Evolutionary conservation across 2,329 filamentous ascomycete genomes (phyloP).

Genomic region (Calycina marina): DNA sequence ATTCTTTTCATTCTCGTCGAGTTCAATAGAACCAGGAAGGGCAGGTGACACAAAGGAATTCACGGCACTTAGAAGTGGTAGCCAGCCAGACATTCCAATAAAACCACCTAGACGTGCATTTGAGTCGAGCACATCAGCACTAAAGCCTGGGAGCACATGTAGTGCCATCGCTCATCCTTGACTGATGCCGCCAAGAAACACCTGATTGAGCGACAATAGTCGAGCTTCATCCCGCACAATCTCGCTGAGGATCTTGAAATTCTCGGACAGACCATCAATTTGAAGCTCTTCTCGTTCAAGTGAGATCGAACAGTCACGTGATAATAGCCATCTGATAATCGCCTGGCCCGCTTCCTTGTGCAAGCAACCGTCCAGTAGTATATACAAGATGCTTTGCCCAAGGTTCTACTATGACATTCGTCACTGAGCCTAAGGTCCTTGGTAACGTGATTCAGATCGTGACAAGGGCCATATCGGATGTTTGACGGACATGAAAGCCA

Average conservation of each 20-base stretch:
- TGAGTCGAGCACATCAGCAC: neutral
- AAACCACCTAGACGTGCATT: neutral
- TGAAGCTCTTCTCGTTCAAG: conserved; percentile 29
- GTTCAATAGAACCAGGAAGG: neutral
- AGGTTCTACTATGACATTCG: too few relatives aligned
- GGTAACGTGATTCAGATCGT: too few relatives aligned
- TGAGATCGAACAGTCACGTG: too few relatives aligned
- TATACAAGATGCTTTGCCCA: too few relatives aligned
- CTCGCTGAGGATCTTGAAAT: conserved; percentile 21
- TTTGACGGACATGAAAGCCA: too few relatives aligned
- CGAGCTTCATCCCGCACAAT: conserved; percentile 25
- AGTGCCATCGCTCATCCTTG: neutral
- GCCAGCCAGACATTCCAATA: neutral
- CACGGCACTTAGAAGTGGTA: neutral
- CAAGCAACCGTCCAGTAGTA: too few relatives aligned
- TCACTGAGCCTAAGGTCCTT: too few relatives aligned
- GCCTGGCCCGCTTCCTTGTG: too few relatives aligned
- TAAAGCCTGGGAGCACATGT: neutral
- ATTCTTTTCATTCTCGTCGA: neutral
- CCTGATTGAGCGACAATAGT: conserved; percentile 22
- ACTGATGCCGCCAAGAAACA: conserved; percentile 30
- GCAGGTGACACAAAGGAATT: neutral
- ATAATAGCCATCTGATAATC: too few relatives aligned
- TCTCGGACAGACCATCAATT: conserved; percentile 26
- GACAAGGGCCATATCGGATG: too few relatives aligned